Conservation (phyloP, 257 asterid genomes). For the Lycium ferocissimum region DNA sequence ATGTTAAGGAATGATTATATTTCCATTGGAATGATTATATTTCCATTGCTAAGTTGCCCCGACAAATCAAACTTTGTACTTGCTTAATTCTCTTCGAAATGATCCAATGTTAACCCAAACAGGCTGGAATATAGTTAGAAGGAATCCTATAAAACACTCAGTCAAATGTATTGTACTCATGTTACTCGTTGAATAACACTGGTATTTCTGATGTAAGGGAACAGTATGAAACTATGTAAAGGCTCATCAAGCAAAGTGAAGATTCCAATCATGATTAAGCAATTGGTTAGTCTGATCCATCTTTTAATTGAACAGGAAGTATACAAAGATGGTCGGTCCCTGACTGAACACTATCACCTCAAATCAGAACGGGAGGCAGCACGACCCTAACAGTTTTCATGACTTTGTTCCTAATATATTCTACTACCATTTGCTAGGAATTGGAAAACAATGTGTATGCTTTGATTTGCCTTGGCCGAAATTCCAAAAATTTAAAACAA, state of each 20-base stretch:
- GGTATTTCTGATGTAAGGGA: neutral
- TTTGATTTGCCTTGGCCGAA: neutral
- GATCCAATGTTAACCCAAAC: neutral
- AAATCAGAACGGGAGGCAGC: neutral
- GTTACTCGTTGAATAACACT: neutral
- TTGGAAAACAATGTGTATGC: neutral
- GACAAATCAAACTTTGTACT: neutral
- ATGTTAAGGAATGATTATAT: constrained; percentile 60
- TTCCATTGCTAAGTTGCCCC: neutral
- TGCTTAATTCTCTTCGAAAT: neutral
- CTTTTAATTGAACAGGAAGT: neutral
- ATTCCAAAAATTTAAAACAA: neutral
- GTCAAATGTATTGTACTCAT: neutral
- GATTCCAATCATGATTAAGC: neutral
- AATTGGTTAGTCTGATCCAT: neutral
- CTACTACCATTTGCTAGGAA: neutral
- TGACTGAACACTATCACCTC: neutral
- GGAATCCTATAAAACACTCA: neutral
- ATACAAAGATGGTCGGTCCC: neutral
- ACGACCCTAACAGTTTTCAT: neutral
- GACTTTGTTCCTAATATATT: neutral
- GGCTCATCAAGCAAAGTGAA: neutral
- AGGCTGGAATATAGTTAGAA: neutral
- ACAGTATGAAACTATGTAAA: neutral
- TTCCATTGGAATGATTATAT: constrained; percentile 29